These are phyloP conservation scores for Penicillium concentricum DNA, from an alignment of 2,329 filamentous ascomycete species.

Conservation along the genomic window DNA sequence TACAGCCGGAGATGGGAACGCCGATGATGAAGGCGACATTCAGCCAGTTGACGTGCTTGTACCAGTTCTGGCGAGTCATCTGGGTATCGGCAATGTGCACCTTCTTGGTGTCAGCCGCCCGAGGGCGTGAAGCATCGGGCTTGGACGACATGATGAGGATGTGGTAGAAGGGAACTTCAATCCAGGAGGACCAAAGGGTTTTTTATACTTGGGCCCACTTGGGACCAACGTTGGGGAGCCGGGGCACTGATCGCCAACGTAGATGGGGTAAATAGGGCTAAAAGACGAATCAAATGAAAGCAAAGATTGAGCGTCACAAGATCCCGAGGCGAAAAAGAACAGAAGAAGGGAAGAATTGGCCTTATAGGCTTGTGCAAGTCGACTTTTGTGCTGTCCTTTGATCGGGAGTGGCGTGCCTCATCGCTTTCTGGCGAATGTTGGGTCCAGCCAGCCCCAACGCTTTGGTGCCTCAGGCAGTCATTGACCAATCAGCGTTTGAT, in stretches of 20 bases:
- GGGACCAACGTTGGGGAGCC: conserved; percentile 26
- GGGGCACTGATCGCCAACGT: conserved; percentile 22
- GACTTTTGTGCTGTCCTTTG: conserved; percentile 3
- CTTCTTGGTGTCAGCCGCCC: conserved; percentile 58
- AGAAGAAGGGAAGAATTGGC: not conserved
- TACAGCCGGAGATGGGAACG: conserved; percentile 70
- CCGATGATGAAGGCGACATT: conserved; percentile 79
- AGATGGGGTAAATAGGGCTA: conserved; percentile 19
- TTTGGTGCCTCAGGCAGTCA: conserved; percentile 22
- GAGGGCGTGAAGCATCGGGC: conserved; percentile 33
- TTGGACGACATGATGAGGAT: conserved; percentile 37
- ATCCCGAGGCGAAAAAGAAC: conserved; percentile 25
- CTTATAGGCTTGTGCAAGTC: conserved; percentile 6
- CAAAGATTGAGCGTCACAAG: conserved; percentile 23
- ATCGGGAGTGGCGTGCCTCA: conserved; percentile 17
- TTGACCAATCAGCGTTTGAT: not conserved
- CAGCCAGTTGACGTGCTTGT: conserved; percentile 92
- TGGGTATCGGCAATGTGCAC: conserved; percentile 81
- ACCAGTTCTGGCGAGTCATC: conserved; percentile 80
- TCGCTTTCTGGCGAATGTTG: conserved; percentile 23
- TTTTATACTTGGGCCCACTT: conserved; percentile 28
- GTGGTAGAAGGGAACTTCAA: conserved; percentile 12
- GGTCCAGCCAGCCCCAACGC: conserved; percentile 32
- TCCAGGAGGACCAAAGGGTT: conserved; percentile 11
- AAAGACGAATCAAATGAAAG: conserved; percentile 19